Evolutionary conservation across 2,329 filamentous ascomycete genomes (phyloP), one percentile per base, ranked within the genome.

Genomic region (Hymenoscyphus occultus): DNA sequence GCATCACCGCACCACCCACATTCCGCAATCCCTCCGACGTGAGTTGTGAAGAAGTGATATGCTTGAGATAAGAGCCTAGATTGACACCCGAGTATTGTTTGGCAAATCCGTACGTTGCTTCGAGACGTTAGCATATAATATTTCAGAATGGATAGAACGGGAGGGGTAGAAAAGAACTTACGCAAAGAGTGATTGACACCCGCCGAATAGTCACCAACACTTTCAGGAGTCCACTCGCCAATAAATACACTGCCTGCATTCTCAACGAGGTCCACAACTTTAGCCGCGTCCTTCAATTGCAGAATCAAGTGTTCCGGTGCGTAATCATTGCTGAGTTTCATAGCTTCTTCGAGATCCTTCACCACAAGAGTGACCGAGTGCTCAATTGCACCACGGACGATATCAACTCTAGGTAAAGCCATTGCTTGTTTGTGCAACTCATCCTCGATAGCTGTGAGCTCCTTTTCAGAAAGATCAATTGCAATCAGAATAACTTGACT

Each of bases 61-160:
- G 93, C 82, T 99, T 99, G 77, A 97, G 86, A 79, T 97, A 99
- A 2, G 94, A 98, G 39, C 87, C 92, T 5, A 99, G 85, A 78
- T 97, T 99, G 75, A 99, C 95, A 61, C 95, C 95, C 5, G 93
- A 97, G 81, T 99, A 99, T 78, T 99, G 95, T 80, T 96, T 97
- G 59, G 95, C 95, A 74, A 96, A 99, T 51, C 95, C 95, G 75
- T 98, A 99, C 0, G 95, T 99, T 61, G 95, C 93, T 96, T 71
- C 32, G 62, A 63, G 51, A 61, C 56, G 58, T 71, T 54, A 68
- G 51, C 39, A 40, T 60, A 35, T 42, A 42, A 39, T 32, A 45
- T 22, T 12, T n/a, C 51, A 63, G 59, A n/a, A n/a, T 39, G 1
- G 13, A 12, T 39, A 48, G 2, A 39, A 28, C 35, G 5, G 39